Evolutionary conservation across 805 yeast genomes (phyloP), one percentile per base, ranked within the genome.

Genomic region (Debaryomyces hansenii): DNA sequence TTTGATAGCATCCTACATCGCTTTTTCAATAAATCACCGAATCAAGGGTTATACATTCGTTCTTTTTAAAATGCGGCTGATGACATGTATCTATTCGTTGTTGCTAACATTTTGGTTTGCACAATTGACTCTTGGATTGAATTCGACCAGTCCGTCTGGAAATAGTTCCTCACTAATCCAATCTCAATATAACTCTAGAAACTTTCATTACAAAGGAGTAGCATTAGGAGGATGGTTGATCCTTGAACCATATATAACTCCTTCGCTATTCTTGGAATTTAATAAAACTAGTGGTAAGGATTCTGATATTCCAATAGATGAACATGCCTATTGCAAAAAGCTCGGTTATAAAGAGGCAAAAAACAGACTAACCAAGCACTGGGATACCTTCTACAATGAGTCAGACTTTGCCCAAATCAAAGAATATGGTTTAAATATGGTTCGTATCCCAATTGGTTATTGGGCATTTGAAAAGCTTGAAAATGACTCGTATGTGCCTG

Each of bases 401-500:
- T 58, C 69, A 3, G 90, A 85, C 61, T 80, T 85, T 51, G 55
- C 62, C 21, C 67, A 70, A 34, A 83, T 84, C 27, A 70, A 70
- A 42, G 56, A 56, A 3, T 69, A 67, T 54, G 90, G 89, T 0
- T 75, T 85, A 51, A 84, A 85, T 56, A 70, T 84, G 59, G 89
- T 86, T n/a, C 45, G 94, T 41, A 75, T 87, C 32, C 94, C 94
- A 0, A 77, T 86, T 41, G 92, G 92, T 2, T 87, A 87, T 62
- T 87, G 95, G 94, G 88, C 91, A 1, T 84, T 83, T 66, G 74
- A 73, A 47, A 65, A 64, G 32, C 40, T 62, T 66, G 42, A 64
- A 11, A 63, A 59, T 28, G 90, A 85, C 62, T 88, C 89, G 0
- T 85, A 82, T 54, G 83, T 83, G 9, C 74, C 71, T 44, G 89